Base-by-base conservation (phyloP, 306 rosid species). In the Castanospermum australe region DNA sequence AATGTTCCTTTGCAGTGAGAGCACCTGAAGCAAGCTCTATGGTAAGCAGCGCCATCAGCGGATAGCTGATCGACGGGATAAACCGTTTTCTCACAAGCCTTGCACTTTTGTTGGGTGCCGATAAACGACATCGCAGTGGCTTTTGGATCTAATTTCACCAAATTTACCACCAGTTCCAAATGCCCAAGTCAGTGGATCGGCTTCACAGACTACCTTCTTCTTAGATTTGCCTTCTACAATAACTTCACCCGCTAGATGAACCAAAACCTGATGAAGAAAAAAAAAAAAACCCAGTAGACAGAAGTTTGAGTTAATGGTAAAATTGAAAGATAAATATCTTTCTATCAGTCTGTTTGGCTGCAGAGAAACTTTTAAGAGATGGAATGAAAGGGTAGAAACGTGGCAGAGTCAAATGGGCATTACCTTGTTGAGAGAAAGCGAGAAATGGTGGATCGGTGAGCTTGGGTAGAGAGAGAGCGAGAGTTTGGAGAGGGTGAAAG, bases 21-120 rank as follows among this genome's bases (percentile, higher is more conserved):
- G 86, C 97, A 92, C 80, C 88, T 92, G 82, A 92, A 92, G 89
- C 97, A 92, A 52, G 92, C 84, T 79, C 90, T 90, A 41, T 92
- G 97, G 64, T 86, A 92, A 71, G 87, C 80, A 80, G 87, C 41
- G 54, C 94, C 97, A 90, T 92, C 97, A 15, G 93, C 91, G 8
- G 97, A 90, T 18, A 92, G 78, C 82, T 92, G 92, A 84, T 92
- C 97, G 17, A 92, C 97, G 2, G 96, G 97, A 69, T 92, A 92
- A 6, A 92, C 97, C 20, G 96, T 92, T 87, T 92, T 90, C 82
- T 84, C 90, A 69, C 97, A 90, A 48, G 93, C 93, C 89, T 90
- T 90, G 89, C 97, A 92, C 82, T 90, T 92, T 50, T 86, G 91
- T 76, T 89, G 95, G 61, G 97, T 92, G 56, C 97, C 96, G 75